A percentile compares a stretch with the other conserved stretches of the same genome.
These are phyloP conservation scores for Fusarium sublunatum DNA, from an alignment of 2,329 filamentous ascomycete species.

Conservation along the genomic window DNA sequence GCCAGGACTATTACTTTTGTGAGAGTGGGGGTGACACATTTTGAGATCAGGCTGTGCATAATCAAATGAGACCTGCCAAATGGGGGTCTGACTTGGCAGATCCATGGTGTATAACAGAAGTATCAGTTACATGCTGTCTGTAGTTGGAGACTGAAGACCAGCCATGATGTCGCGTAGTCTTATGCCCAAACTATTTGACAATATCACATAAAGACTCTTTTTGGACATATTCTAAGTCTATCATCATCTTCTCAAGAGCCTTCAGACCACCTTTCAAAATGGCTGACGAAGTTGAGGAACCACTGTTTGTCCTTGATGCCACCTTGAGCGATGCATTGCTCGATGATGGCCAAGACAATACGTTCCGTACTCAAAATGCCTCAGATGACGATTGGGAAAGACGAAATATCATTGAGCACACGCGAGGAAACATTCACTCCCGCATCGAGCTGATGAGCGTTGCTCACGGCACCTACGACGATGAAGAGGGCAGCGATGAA, in stretches of 20 bases:
- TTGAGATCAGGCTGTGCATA: neutral
- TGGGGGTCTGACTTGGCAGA: neutral
- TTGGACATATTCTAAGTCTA: no score
- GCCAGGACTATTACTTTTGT: neutral
- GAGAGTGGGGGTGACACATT: neutral
- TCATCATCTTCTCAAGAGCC: no score
- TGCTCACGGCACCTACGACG: constrained; percentile 7
- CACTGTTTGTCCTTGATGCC: neutral
- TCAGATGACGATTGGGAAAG: constrained; percentile 10
- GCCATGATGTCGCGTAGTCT: no score
- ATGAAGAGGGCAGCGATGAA: constrained; percentile 4
- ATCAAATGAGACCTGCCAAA: neutral
- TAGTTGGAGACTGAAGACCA: neutral
- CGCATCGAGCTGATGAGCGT: constrained; percentile 10
- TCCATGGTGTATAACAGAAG: neutral
- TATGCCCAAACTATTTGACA: no score
- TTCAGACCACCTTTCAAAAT: no score
- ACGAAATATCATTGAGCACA: constrained; percentile 15
- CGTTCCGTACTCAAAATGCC: constrained; percentile 10
- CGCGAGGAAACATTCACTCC: constrained; percentile 2
- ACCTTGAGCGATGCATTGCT: neutral
- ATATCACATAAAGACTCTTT: no score
- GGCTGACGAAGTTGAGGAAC: neutral
- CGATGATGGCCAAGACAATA: constrained; percentile 1
- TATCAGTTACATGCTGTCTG: neutral